Evolutionary conservation across 148 eudicot species (phyloP).

Genomic region (Polygonum maritimum): DNA sequence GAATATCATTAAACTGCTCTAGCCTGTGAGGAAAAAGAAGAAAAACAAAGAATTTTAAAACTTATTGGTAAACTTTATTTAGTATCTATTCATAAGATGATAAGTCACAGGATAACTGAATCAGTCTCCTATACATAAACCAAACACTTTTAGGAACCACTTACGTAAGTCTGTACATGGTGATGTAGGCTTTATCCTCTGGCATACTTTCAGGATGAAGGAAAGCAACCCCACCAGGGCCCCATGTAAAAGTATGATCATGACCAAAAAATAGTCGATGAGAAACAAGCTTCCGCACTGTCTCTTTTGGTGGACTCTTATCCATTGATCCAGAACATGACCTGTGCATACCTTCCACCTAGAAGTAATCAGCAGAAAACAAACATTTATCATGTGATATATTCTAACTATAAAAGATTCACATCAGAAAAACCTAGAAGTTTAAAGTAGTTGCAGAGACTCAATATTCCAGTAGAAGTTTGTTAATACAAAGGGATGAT

Average conservation of each 20-base stretch:
- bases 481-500: not conserved
- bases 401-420: not conserved
- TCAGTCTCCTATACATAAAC: not conserved
- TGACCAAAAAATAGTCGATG: conserved; percentile 84
- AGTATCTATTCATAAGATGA: not conserved
- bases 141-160: conserved; percentile 15
- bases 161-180: conserved; percentile 81
- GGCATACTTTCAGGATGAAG: conserved; percentile 61
- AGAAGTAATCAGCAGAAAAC: conserved; percentile 11
- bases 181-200: conserved; percentile 45
- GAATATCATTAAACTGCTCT: conserved; percentile 96
- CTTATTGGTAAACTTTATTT: not conserved
- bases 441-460: not conserved
- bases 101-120: not conserved
- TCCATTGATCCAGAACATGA: conserved; percentile 71
- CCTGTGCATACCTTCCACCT: conserved; percentile 89
- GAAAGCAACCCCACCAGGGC: conserved; percentile 94
- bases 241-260: conserved; percentile 65
- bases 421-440: not conserved
- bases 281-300: conserved; percentile 51
- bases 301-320: conserved; percentile 66
- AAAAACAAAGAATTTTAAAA: not conserved
- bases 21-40: conserved; percentile 37
- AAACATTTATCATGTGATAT: not conserved
- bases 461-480: not conserved